These are phyloP conservation scores for Kwoniella sp. DNA, from an alignment of 768 basidiomycete species.

Conservation along the genomic window DNA sequence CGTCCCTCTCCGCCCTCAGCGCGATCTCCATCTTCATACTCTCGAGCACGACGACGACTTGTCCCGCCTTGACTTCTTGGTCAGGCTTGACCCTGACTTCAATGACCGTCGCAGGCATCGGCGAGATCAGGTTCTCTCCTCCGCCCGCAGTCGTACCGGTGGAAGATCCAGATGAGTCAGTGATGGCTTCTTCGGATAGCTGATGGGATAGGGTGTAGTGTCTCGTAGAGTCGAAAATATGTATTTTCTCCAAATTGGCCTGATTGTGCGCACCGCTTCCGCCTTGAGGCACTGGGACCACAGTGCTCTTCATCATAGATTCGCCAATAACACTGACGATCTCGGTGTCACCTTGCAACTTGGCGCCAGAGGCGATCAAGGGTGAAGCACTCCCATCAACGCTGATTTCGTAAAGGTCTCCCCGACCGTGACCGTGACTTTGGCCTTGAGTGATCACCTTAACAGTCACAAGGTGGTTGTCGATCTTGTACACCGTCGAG, in stretches of 20 bases:
- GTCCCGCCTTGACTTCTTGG: conserved; percentile 76
- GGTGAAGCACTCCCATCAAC: conserved; percentile 7
- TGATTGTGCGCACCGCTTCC: not conserved
- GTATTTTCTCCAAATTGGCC: conserved; percentile 65
- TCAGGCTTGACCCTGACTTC: conserved; percentile 79
- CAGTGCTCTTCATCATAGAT: conserved; percentile 61
- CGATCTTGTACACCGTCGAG: conserved; percentile 59
- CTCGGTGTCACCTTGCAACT: not conserved
- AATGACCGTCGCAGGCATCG: conserved; percentile 92
- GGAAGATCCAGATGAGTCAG: not conserved
- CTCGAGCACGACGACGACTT: conserved; percentile 80
- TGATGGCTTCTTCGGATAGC: conserved; percentile 58
- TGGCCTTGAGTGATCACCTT: conserved; percentile 56
- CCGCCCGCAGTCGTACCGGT: not conserved
- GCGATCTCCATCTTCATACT: conserved; percentile 99
- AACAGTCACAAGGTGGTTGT: conserved; percentile 63
- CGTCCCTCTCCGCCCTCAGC: conserved; percentile 69
- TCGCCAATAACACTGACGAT: conserved; percentile 2
- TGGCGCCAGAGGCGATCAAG: conserved; percentile 27
- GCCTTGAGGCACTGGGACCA: conserved; percentile 62
- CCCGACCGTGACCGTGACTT: no score
- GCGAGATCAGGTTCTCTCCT: conserved; percentile 53
- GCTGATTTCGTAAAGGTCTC: conserved; percentile 6
- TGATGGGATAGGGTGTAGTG: conserved; percentile 71
- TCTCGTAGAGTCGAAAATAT: conserved; percentile 66